Conservation (phyloP, 1,284 basidiomycete species). For the Clitocybe nebularis region DNA sequence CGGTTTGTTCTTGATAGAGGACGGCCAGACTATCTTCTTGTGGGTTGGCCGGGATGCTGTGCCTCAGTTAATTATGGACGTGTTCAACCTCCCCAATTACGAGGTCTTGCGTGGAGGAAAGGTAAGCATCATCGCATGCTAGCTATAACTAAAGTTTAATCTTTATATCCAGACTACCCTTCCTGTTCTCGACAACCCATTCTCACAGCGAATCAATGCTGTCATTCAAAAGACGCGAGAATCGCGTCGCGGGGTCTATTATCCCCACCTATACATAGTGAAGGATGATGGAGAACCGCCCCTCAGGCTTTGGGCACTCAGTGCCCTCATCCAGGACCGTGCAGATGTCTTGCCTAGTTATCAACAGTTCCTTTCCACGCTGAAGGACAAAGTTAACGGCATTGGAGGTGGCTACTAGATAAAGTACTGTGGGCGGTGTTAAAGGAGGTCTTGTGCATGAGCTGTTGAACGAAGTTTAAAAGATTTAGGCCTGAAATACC, state of each 20-base stretch:
- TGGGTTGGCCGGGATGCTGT: conserved; percentile 98
- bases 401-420: conserved; percentile 18
- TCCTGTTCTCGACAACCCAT: conserved; percentile 85
- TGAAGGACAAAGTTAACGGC: conserved; percentile 40
- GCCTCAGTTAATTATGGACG: conserved; percentile 90
- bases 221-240: conserved; percentile 92
- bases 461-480: conserved; percentile 1
- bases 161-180: conserved; percentile 64
- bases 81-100: conserved; percentile 89
- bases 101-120: conserved; percentile 90
- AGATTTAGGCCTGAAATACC: conserved; percentile 1
- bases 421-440: neutral
- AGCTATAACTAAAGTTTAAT: neutral
- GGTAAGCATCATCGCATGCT: conserved; percentile 39
- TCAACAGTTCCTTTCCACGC: conserved; percentile 71
- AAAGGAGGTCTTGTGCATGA: neutral
- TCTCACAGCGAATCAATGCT: conserved; percentile 91
- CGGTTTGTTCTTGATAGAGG: conserved; percentile 95
- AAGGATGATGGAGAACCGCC: conserved; percentile 98
- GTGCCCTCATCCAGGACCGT: conserved; percentile 92
- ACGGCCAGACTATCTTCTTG: conserved; percentile 96
- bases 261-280: conserved; percentile 94
- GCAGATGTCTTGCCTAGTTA: conserved; percentile 95
- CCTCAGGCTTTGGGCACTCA: conserved; percentile 91
- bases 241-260: conserved; percentile 86